These are phyloP conservation scores for Endoconidiophora laricicola DNA, from an alignment of 2,329 filamentous ascomycete species.

Conservation along the genomic window DNA sequence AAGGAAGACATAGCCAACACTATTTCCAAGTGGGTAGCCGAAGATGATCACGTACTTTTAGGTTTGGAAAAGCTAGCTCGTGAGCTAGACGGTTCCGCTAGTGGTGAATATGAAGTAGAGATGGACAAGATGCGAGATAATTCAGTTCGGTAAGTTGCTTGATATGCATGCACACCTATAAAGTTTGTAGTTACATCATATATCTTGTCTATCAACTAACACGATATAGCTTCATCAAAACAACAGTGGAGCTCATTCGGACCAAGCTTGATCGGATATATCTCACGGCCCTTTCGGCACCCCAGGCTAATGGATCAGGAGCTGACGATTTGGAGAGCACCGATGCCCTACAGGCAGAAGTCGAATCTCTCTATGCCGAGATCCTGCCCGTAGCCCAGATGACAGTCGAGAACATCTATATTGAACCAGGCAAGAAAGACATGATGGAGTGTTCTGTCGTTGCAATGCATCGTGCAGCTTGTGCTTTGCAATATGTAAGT, in stretches of 20 bases:
- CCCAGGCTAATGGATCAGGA: slow-evolving; percentile 16
- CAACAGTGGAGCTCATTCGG: slow-evolving; percentile 36
- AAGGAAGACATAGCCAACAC: no score
- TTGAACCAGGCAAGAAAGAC: slow-evolving; percentile 39
- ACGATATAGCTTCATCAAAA: slow-evolving; percentile 33
- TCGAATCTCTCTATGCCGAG: slow-evolving; percentile 53
- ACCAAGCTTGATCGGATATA: slow-evolving; percentile 40
- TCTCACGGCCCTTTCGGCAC: slow-evolving; percentile 24
- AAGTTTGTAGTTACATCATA: no score
- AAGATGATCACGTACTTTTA: slow-evolving; percentile 46
- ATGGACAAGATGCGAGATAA: slow-evolving; percentile 41
- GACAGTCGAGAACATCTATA: slow-evolving; percentile 50
- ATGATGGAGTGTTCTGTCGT: slow-evolving; percentile 28
- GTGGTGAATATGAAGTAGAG: slow-evolving; percentile 31
- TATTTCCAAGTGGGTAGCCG: slow-evolving; percentile 18
- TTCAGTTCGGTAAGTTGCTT: slow-evolving; percentile 30
- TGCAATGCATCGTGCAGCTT: slow-evolving; percentile 27
- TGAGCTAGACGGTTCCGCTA: slow-evolving; percentile 37
- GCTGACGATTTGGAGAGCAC: slow-evolving; percentile 23
- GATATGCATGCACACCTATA: not conserved
- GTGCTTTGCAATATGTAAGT: slow-evolving; percentile 35
- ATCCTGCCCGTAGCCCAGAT: slow-evolving; percentile 55
- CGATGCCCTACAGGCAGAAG: slow-evolving; percentile 40
- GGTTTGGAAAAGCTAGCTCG: slow-evolving; percentile 50
- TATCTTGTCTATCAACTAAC: not conserved